Evolutionary conservation across 2,329 filamentous ascomycete species (phyloP).

Genomic region (Chaetomiaceae sp.): DNA sequence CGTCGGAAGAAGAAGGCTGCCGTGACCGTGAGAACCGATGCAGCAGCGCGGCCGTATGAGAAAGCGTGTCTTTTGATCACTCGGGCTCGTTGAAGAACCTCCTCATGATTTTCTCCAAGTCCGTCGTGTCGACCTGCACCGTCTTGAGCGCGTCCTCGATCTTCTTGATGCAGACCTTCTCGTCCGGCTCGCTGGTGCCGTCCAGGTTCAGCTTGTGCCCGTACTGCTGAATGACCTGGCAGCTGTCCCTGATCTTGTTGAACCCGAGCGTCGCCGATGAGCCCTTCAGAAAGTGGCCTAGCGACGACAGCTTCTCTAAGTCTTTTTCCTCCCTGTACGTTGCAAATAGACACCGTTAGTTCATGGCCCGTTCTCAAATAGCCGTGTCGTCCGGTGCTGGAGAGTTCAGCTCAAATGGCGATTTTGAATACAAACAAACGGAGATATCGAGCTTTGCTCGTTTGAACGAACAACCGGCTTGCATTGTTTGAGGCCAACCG

Average conservation of each 20-base stretch:
- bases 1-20: not conserved
- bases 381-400: not conserved
- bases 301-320: conserved; percentile 67
- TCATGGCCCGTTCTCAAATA: not conserved
- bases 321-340: conserved; percentile 57
- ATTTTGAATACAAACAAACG: not conserved
- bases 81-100: conserved; percentile 52
- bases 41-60: not conserved
- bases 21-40: not conserved
- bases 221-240: conserved; percentile 94
- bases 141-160: conserved; percentile 64
- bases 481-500: too few species aligned
- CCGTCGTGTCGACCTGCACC: conserved; percentile 70
- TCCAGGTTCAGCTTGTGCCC: conserved; percentile 77
- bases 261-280: conserved; percentile 92
- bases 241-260: conserved; percentile 83
- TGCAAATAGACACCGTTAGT: conserved; percentile 9
- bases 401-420: too few species aligned
- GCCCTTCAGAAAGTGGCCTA: conserved; percentile 95
- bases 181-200: conserved; percentile 60
- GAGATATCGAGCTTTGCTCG: not conserved
- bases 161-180: conserved; percentile 60
- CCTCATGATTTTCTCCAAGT: conserved; percentile 64
- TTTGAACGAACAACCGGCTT: too few species aligned
- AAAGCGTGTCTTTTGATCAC: too few species aligned